A percentile compares a stretch with the other conserved stretches of the same genome.
Conservation (phyloP, 148 eudicot species). For the Oxyria digyna region DNA sequence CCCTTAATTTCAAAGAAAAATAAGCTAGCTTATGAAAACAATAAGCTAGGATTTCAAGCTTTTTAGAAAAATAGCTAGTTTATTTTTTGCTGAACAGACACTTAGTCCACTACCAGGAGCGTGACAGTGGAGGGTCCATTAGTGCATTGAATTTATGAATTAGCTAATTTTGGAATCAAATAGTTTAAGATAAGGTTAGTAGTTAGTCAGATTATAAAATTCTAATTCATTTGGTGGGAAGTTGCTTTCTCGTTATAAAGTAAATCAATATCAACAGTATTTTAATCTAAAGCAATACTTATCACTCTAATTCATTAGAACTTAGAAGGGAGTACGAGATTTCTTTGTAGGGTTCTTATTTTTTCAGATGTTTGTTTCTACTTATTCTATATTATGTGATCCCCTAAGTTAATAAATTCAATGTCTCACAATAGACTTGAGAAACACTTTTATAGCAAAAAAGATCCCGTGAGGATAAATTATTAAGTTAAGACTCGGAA, state of each 20-base stretch:
- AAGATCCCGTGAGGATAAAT: no score
- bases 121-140: not conserved
- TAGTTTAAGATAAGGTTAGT: not conserved
- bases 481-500: no score
- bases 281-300: not conserved
- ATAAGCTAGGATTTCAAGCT: no score
- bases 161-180: not conserved
- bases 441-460: no score
- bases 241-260: not conserved
- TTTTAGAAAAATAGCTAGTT: no score
- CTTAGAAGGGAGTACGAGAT: no score
- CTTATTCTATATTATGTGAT: not conserved
- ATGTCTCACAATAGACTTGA: no score
- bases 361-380: not conserved
- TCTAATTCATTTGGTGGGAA: not conserved
- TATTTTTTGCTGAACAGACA: no score
- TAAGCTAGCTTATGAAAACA: no score
- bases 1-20: no score
- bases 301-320: no score
- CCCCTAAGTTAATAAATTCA: not conserved
- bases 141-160: not conserved
- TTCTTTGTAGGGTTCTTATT: no score
- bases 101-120: not conserved
- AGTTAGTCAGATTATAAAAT: not conserved
- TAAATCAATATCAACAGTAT: not conserved